These are phyloP conservation scores for Nematocida sp. DNA, from an alignment of 371 early-diverging fungal genomes.

Conservation along the genomic window DNA sequence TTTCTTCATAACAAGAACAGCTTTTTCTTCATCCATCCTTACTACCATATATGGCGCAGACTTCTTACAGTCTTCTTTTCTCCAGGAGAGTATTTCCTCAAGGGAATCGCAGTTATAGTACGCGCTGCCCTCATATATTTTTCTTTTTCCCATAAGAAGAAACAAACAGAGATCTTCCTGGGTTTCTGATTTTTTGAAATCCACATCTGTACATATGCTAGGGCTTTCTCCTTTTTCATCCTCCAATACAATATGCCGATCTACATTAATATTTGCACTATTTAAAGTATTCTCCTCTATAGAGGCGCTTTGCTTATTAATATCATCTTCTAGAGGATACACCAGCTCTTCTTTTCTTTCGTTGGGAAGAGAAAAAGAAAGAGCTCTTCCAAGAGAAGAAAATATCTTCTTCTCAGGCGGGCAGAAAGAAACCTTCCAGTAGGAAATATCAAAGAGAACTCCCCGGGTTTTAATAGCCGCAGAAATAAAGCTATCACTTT, in stretches of 20 bases:
- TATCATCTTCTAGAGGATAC: background rate
- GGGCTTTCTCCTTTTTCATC: background rate
- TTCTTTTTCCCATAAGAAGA: background rate
- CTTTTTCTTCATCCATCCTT: background rate
- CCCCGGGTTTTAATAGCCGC: constrained; percentile 35
- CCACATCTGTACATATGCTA: too few species aligned
- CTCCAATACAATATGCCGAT: background rate
- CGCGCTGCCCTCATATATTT: background rate
- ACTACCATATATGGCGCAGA: background rate
- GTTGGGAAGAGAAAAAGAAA: background rate
- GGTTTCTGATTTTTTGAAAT: background rate
- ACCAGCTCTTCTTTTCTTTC: background rate
- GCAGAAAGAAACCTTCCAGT: constrained; percentile 2
- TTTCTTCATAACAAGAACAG: constrained; percentile 1
- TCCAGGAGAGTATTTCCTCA: background rate
- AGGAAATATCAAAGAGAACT: constrained; percentile 39
- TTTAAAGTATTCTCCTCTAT: background rate
- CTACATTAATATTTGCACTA: background rate
- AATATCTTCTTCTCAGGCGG: background rate
- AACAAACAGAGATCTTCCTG: background rate
- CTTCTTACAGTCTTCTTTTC: background rate
- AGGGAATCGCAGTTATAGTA: background rate
- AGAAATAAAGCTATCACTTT: constrained; percentile 30
- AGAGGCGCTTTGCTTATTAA: background rate
- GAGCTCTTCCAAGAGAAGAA: background rate